Conservation (phyloP, 495 filamentous ascomycete genomes). For the Penicillium arizonense region DNA sequence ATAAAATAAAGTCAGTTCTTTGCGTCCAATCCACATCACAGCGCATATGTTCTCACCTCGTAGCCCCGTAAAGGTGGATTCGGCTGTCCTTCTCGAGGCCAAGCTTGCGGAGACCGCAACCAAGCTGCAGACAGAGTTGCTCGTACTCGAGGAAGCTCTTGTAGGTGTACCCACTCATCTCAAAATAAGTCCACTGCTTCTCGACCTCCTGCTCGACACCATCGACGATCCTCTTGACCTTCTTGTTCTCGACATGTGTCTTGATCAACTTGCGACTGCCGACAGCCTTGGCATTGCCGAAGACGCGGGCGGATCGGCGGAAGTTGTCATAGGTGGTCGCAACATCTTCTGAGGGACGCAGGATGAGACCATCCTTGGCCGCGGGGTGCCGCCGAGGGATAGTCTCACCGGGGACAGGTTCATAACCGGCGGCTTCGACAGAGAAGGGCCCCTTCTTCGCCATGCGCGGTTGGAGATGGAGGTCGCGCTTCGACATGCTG, state of each 20-base stretch:
- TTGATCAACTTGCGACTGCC: constrained; percentile 78
- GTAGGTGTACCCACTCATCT: constrained; percentile 85
- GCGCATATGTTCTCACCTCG: constrained; percentile 50
- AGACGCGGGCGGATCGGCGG: constrained; percentile 71
- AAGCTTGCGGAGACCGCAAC: constrained; percentile 74
- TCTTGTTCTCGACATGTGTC: constrained; percentile 89
- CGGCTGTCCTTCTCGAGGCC: constrained; percentile 71
- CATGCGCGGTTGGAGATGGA: constrained; percentile 63
- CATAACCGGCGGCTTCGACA: constrained; percentile 71
- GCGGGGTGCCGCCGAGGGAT: constrained; percentile 77
- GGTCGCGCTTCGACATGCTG: constrained; percentile 49
- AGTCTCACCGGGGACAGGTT: constrained; percentile 81
- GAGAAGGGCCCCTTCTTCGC: constrained; percentile 62
- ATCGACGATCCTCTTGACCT: constrained; percentile 94
- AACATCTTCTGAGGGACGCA: constrained; percentile 66
- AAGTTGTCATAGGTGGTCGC: constrained; percentile 87
- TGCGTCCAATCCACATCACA: not conserved
- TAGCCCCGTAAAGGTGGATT: constrained; percentile 88
- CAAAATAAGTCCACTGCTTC: constrained; percentile 96
- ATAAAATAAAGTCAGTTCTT: constrained; percentile 8
- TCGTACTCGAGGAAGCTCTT: constrained; percentile 88
- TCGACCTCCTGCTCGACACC: constrained; percentile 85
- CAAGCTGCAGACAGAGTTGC: constrained; percentile 67
- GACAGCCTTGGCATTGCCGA: constrained; percentile 84
- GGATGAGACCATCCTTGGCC: constrained; percentile 68